Evolutionary conservation across 495 filamentous ascomycete genomes (phyloP).

Genomic region (Hypoxylon subgilvum): DNA sequence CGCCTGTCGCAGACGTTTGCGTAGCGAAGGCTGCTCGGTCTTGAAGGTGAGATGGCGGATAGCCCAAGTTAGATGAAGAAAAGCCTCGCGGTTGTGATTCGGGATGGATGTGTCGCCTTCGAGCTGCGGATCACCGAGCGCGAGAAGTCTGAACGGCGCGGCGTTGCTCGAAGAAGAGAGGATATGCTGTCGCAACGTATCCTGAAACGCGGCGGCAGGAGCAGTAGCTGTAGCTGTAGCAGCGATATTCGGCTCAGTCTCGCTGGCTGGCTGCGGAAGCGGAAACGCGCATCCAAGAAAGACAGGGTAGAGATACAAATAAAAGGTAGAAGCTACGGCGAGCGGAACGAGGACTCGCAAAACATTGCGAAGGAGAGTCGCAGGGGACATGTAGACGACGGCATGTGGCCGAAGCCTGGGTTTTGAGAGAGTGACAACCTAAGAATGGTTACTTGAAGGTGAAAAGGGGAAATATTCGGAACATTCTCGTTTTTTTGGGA

Average conservation of each 20-base stretch:
- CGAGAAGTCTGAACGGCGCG: slow-evolving; percentile 84
- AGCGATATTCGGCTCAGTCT: slow-evolving; percentile 20
- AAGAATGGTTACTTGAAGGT: slow-evolving; percentile 9
- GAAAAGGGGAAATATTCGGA: slow-evolving; percentile 17
- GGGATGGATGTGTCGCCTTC: slow-evolving; percentile 89
- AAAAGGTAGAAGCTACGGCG: slow-evolving; percentile 69
- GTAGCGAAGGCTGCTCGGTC: slow-evolving; percentile 49
- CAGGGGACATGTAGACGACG: slow-evolving; percentile 58
- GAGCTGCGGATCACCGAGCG: slow-evolving; percentile 91
- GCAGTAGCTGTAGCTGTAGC: no score
- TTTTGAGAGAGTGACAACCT: slow-evolving; percentile 18
- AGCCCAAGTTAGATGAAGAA: slow-evolving; percentile 64
- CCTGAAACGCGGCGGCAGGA: slow-evolving; percentile 31
- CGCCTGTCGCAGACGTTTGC: slow-evolving; percentile 53
- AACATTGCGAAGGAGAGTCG: slow-evolving; percentile 63
- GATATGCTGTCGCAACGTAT: slow-evolving; percentile 39
- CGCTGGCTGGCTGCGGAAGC: slow-evolving; percentile 47
- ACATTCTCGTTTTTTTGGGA: slow-evolving; percentile 10
- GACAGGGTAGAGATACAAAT: slow-evolving; percentile 88
- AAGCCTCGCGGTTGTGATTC: slow-evolving; percentile 61
- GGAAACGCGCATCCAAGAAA: slow-evolving; percentile 85
- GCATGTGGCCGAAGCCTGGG: slow-evolving; percentile 43
- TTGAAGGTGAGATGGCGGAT: slow-evolving; percentile 56
- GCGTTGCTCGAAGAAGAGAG: slow-evolving; percentile 41
- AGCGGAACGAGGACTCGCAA: slow-evolving; percentile 72